Base-by-base conservation (phyloP, 371 early-diverging fungal species). In the Apophysomyces elegans region DNA sequence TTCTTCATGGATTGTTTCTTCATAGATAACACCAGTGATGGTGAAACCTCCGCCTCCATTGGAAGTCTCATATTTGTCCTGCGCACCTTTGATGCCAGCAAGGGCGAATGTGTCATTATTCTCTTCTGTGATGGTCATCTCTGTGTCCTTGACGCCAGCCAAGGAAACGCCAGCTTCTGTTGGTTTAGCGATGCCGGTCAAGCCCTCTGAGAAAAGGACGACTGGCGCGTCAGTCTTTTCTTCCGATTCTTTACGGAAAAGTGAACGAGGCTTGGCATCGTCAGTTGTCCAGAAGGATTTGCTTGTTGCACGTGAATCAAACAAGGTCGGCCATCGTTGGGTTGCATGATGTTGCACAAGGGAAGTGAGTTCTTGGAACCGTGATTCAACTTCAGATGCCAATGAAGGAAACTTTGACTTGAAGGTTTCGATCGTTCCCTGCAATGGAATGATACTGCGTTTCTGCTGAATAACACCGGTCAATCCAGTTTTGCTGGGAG, bases 71-170 rank as follows among this genome's bases (percentile, higher is more conserved):
- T 9, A 18, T n/a, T 47, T 7, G 47, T 50, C 54, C 21, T 50
- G 9, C 18, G 9, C 54, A n/a, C 21, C 21, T 2, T 21, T 4
- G 21, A 21, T 21, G 2, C 18, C 8, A 21, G n/a, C 54, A 32
- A n/a, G 21, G 21, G 4, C 4, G 54, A 21, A 1, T 50, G 21
- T 50, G 54, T 9, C 58, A 0, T 38, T 35, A 7, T 16, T 16
- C 7, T 13, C 14, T 9, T 18, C 46, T 11, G 16, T 35, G 13
- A 36, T 36, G 13, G 13, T 8, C 13, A 1, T 11, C 3, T 54
- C 9, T n/a, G 36, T 56, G 8, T 64, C 69, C 32, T 59, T 54
- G 4, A 68, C 58, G 16, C 69, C 69, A 9, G 69, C 61, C 16
- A 68, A 61, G 16, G 64, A 8, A n/a, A 26, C 32, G 3, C 32